Conservation (phyloP, 495 filamentous ascomycete species). For the Alectoria sarmentosa region DNA sequence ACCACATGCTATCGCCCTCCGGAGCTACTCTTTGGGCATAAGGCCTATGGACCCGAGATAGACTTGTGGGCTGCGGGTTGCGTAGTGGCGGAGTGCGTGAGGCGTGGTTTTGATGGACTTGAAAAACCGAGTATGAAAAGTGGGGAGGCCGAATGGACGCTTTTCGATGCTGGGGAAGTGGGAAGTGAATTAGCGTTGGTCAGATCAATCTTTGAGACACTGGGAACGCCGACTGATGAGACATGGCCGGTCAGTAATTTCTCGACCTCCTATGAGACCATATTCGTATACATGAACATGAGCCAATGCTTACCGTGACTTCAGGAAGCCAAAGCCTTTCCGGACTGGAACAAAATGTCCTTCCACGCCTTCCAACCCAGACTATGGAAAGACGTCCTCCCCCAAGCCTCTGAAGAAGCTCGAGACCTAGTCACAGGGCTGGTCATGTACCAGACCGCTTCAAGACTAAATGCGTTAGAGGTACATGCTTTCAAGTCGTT, state of each 20-base stretch:
- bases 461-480: conserved; percentile 43
- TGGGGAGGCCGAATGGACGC: conserved; percentile 38
- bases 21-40: conserved; percentile 82
- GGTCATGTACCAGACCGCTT: conserved; percentile 49
- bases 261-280: background rate
- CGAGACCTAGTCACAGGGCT: conserved; percentile 47
- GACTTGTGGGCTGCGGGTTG: conserved; percentile 91
- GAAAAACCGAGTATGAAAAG: conserved; percentile 30
- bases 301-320: conserved; percentile 7
- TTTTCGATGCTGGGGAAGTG: conserved; percentile 82
- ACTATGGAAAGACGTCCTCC: conserved; percentile 47
- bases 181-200: conserved; percentile 91
- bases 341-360: conserved; percentile 62
- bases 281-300: background rate
- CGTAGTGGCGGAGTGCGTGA: conserved; percentile 61
- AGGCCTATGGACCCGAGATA: conserved; percentile 56
- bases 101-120: conserved; percentile 24
- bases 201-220: conserved; percentile 76
- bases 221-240: conserved; percentile 73
- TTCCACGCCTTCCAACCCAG: conserved; percentile 48
- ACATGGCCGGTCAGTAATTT: conserved; percentile 62
- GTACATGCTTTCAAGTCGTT: conserved; percentile 31
- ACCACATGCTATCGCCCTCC: conserved; percentile 87
- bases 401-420: conserved; percentile 34
- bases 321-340: conserved; percentile 48